Conservation (phyloP, 2,329 filamentous ascomycete genomes). For the Teratosphaeria nubilosa region DNA sequence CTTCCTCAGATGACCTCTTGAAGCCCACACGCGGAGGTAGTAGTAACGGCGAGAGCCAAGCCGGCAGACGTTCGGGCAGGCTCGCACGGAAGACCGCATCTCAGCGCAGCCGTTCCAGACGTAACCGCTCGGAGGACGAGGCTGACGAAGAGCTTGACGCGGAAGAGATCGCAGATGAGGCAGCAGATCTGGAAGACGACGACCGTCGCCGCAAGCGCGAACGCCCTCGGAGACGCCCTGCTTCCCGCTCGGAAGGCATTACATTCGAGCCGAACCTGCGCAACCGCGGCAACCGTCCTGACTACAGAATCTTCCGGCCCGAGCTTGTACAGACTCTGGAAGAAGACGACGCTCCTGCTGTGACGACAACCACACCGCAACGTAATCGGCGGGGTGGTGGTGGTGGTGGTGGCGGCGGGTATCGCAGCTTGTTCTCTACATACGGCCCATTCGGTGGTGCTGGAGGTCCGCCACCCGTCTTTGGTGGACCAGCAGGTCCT, state of each 20-base stretch:
- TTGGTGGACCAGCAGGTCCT: slow-evolving; percentile 64
- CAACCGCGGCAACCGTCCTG: slow-evolving; percentile 61
- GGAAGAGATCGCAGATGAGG: slow-evolving; percentile 45
- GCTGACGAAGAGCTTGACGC: slow-evolving; percentile 38
- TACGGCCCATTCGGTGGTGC: slow-evolving; percentile 89
- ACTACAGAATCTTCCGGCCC: slow-evolving; percentile 78
- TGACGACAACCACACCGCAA: slow-evolving; percentile 49
- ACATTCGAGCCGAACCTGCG: slow-evolving; percentile 39
- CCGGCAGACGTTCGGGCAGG: slow-evolving; percentile 42
- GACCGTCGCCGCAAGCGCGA: slow-evolving; percentile 33
- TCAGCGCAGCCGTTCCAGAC: slow-evolving; percentile 32
- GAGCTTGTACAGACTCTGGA: slow-evolving; percentile 63
- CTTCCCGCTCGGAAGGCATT: slow-evolving; percentile 16
- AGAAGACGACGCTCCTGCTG: slow-evolving; percentile 59
- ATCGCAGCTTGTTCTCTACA: slow-evolving; percentile 77
- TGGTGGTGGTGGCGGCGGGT: slow-evolving; percentile 49
- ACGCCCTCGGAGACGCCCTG: slow-evolving; percentile 26
- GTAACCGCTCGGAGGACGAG: slow-evolving; percentile 36
- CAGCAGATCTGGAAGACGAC: slow-evolving; percentile 47
- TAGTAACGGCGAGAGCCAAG: slow-evolving; percentile 34
- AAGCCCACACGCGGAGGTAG: slow-evolving; percentile 34
- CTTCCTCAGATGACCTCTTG: slow-evolving; percentile 39
- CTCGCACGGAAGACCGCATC: slow-evolving; percentile 39
- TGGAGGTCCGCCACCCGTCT: slow-evolving; percentile 59
- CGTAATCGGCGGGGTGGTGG: slow-evolving; percentile 56